Percentiles rank a stretch among this genome's conserved stretches.
These are phyloP conservation scores for Macrophomina pseudophaseolina DNA, from an alignment of 2,329 filamentous ascomycete species.

Conservation along the genomic window DNA sequence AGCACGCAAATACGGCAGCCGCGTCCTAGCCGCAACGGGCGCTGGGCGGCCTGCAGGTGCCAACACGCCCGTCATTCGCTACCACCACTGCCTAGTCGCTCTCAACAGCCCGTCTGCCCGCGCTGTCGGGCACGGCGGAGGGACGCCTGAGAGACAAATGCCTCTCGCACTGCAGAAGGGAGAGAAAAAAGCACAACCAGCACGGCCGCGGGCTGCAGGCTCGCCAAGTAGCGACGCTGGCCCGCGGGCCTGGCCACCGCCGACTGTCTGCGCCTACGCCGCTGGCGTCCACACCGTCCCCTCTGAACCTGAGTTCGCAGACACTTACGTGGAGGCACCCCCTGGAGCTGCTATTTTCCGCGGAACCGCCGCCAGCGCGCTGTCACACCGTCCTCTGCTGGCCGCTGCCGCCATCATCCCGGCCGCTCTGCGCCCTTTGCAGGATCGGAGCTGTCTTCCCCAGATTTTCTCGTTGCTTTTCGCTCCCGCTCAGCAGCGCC, in stretches of 20 bases:
- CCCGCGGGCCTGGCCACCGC: background rate
- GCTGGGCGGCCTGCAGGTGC: slow-evolving; percentile 6
- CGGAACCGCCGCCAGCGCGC: slow-evolving; percentile 22
- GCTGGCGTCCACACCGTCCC: slow-evolving; percentile 6
- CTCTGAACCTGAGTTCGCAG: background rate
- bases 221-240: slow-evolving; percentile 10
- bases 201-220: background rate
- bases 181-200: background rate
- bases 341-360: slow-evolving; percentile 14
- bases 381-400: background rate
- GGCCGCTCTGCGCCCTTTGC: slow-evolving; percentile 15
- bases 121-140: slow-evolving; percentile 4
- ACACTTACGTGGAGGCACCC: background rate
- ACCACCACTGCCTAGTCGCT: slow-evolving; percentile 2
- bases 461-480: slow-evolving; percentile 25
- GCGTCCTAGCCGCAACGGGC: slow-evolving; percentile 18
- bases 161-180: background rate
- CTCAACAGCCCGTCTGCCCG: slow-evolving; percentile 16
- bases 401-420: background rate
- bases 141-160: background rate
- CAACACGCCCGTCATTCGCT: slow-evolving; percentile 10
- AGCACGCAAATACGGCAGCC: slow-evolving; percentile 9
- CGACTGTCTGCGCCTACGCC: background rate
- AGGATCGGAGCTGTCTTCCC: slow-evolving; percentile 19
- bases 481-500: slow-evolving; percentile 17